Evolutionary conservation across 768 basidiomycete species (phyloP).

Genomic region (Astraeus odoratus): DNA sequence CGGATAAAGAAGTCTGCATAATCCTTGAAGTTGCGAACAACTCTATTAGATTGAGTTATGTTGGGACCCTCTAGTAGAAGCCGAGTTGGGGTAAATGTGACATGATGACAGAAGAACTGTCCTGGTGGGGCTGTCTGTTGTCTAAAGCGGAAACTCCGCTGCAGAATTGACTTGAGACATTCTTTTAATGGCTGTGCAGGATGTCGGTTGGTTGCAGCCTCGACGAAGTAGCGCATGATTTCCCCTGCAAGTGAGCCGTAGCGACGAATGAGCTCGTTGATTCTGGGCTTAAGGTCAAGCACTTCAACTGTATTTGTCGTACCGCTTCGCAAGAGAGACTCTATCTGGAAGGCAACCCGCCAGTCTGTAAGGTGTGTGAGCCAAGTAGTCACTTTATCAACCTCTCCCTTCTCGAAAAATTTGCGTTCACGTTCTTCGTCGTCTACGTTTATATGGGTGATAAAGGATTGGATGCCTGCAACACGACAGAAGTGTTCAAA

Average conservation of each 20-base stretch:
- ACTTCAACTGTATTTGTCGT: slow-evolving; percentile 59
- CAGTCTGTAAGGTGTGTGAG: slow-evolving; percentile 39
- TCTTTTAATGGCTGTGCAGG: slow-evolving; percentile 34
- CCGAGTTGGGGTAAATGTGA: slow-evolving; percentile 71
- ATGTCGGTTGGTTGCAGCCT: slow-evolving; percentile 39
- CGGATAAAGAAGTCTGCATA: slow-evolving; percentile 68
- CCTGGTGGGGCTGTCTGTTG: slow-evolving; percentile 25
- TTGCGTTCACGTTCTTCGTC: slow-evolving; percentile 37
- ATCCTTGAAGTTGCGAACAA: slow-evolving; percentile 60
- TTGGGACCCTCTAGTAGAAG: slow-evolving; percentile 73
- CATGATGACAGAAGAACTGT: slow-evolving; percentile 62
- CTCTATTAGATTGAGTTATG: slow-evolving; percentile 68
- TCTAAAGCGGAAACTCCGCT: slow-evolving; percentile 10
- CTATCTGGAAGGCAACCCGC: slow-evolving; percentile 72
- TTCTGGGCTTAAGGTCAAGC: slow-evolving; percentile 33
- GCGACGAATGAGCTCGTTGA: slow-evolving; percentile 34
- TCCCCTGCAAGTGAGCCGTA: slow-evolving; percentile 34
- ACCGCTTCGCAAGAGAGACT: slow-evolving; percentile 58
- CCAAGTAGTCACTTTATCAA: slow-evolving; percentile 40
- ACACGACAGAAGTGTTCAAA: slow-evolving; percentile 50
- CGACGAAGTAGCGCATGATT: slow-evolving; percentile 49
- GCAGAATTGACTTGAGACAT: slow-evolving; percentile 42
- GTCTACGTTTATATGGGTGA: slow-evolving; percentile 35
- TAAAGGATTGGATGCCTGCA: slow-evolving; percentile 38
- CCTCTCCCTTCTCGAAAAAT: slow-evolving; percentile 45